Evolutionary conservation across 2,329 filamentous ascomycete genomes (phyloP).

Genomic region (Botryosphaeria dothidea): DNA sequence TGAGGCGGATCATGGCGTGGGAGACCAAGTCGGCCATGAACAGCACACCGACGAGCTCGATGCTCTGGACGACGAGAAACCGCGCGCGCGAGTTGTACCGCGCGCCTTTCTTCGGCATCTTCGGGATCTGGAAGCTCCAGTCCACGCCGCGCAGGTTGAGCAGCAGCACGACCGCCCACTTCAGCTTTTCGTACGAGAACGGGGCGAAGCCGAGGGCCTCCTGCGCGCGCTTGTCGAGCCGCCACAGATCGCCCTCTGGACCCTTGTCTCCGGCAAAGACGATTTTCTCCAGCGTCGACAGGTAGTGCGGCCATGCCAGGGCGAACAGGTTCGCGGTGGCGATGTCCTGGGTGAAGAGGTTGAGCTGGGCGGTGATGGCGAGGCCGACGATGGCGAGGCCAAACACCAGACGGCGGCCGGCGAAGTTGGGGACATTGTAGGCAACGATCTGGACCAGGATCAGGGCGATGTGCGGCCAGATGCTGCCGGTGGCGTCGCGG

Average conservation of each 20-base stretch:
- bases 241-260: conserved; percentile 19
- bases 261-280: not conserved
- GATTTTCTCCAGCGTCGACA: conserved; percentile 21
- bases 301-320: conserved; percentile 20
- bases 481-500: not conserved
- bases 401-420: not conserved
- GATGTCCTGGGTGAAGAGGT: conserved; percentile 9
- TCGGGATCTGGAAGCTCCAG: conserved; percentile 23
- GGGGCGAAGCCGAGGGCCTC: conserved; percentile 3
- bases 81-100: not conserved
- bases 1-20: no score
- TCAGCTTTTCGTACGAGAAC: conserved; percentile 20
- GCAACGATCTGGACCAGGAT: conserved; percentile 17
- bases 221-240: conserved; percentile 9
- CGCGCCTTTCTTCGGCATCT: conserved; percentile 15
- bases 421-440: conserved; percentile 14
- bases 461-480: conserved; percentile 8
- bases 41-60: no score
- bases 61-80: conserved; percentile 2
- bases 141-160: conserved; percentile 21
- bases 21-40: no score
- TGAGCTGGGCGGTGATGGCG: conserved; percentile 5
- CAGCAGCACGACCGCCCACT: conserved; percentile 20
- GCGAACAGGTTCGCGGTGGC: conserved; percentile 11
- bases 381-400: conserved; percentile 8